Evolutionary conservation across 2,329 filamentous ascomycete species (phyloP), one percentile per base, ranked within the genome.

Genomic region (Arthrobotrys musiformis): DNA sequence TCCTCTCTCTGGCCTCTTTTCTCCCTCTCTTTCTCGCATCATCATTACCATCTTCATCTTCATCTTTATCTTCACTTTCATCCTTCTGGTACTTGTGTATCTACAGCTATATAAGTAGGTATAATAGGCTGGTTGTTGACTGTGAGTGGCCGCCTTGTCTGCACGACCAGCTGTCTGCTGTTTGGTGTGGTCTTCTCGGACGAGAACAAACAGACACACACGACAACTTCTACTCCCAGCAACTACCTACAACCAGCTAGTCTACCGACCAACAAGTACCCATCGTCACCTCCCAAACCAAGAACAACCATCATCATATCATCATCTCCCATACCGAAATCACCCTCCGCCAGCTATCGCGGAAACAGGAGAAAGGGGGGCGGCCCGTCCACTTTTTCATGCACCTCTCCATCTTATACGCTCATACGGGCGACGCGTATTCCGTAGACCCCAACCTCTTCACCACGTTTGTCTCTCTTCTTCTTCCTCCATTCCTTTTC

Each of bases 381-480:
- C 40, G 19, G 44, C 40, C 60, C 70, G 70, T 58, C n/a, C n/a
- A n/a, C n/a, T n/a, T 63, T 75, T 75, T 15, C 70, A 81, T 81
- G 79, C 79, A 79, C 70, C 79, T 81, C 69, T 61, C 74, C 64
- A 79, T 81, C 35, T 74, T 80, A 35, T 79, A 74, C 72, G 80
- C 80, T 73, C 80, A 81, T 42, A 79, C 79, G 54, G 80, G 80
- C 69, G 80, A 79, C 68, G 78, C 67, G 69, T 77, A 80, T 56
- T 78, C 79, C 70, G 79, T 79, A 70, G 79, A 81, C 70, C 68
- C 78, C 17, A 62, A 76, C 56, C 54, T 61, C 60, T 81, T 81
- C 60, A 60, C 63, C 46, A 78, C 79, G 80, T 81, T 67, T 58
- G 79, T 74, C n/a, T 22, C 22, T 17, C 40, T 62, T 33, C n/a